phyloP scores from a whole-genome alignment of 2,329 filamentous ascomycete species.

The Ophiognomonia clavigignenti-juglandacearum region DNA sequence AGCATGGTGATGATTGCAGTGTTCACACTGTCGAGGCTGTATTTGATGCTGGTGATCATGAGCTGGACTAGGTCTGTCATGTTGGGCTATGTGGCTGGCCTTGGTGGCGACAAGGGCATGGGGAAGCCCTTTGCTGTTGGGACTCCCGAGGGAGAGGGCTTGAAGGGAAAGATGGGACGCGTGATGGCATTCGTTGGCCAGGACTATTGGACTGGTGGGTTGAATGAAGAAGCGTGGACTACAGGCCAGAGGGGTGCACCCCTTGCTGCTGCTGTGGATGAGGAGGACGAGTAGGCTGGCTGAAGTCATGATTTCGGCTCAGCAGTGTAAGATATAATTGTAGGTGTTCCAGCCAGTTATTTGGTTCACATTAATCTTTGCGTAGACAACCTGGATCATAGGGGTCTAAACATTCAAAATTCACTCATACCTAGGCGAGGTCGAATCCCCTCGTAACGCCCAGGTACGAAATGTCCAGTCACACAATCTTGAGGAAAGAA shows the following conservation, averaged over 20 bases:
- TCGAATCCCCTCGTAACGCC: no score
- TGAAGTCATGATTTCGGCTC: not conserved
- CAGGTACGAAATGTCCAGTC: no score
- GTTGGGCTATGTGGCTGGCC: conserved; percentile 58
- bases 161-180: conserved; percentile 74
- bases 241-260: conserved; percentile 41
- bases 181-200: conserved; percentile 69
- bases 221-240: conserved; percentile 49
- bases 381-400: no score
- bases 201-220: conserved; percentile 70
- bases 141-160: conserved; percentile 71
- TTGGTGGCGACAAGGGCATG: conserved; percentile 15
- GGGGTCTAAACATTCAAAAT: no score
- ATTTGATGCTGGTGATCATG: conserved; percentile 80
- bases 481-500: no score
- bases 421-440: no score
- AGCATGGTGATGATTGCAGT: conserved; percentile 72
- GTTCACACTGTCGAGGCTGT: conserved; percentile 72
- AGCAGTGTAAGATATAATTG: conserved; percentile 3
- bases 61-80: conserved; percentile 76
- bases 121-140: conserved; percentile 59
- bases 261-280: not conserved
- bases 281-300: conserved; percentile 13
- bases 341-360: not conserved
- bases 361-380: not conserved